Percentiles rank a stretch among this genome's conserved stretches.
Conservation (phyloP, 106 monocot species). For the Platanthera guangdongensis region DNA sequence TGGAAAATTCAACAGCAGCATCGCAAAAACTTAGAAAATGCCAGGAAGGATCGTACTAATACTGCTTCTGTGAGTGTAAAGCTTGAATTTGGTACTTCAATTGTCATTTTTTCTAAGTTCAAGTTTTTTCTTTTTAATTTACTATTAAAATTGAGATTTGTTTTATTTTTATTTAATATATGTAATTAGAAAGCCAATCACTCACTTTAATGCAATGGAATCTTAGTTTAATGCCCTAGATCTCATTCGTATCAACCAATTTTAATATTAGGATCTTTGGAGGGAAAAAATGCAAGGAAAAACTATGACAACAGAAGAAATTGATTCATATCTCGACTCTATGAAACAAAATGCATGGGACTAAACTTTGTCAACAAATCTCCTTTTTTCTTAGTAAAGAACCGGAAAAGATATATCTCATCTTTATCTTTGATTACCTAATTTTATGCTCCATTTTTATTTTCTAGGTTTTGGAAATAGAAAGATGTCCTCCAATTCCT, state of each 20-base stretch:
- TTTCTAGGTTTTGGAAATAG: conserved; percentile 44
- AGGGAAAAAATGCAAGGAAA: conserved; percentile 48
- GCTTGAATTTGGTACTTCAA: neutral
- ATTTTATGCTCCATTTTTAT: neutral
- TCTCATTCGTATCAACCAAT: neutral
- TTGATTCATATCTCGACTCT: conserved; percentile 22
- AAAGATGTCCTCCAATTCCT: conserved; percentile 52
- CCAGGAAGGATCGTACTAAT: conserved; percentile 49
- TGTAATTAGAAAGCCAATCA: neutral
- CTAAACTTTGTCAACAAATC: neutral
- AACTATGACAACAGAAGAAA: conserved; percentile 16
- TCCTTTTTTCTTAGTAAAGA: neutral
- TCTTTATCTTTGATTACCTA: neutral
- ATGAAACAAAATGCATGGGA: conserved; percentile 43
- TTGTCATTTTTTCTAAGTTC: neutral
- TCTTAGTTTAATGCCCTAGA: neutral
- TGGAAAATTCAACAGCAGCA: too few relatives aligned
- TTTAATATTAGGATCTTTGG: conserved; percentile 46
- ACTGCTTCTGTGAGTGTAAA: conserved; percentile 48
- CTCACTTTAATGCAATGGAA: neutral
- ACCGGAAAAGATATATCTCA: neutral
- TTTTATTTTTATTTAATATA: neutral
- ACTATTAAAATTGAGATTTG: neutral
- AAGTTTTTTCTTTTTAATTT: neutral
- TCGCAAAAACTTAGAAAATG: conserved; percentile 43